phyloP scores from a whole-genome alignment of 169 alveolate genomes.

The Cystoisospora suis region DNA sequence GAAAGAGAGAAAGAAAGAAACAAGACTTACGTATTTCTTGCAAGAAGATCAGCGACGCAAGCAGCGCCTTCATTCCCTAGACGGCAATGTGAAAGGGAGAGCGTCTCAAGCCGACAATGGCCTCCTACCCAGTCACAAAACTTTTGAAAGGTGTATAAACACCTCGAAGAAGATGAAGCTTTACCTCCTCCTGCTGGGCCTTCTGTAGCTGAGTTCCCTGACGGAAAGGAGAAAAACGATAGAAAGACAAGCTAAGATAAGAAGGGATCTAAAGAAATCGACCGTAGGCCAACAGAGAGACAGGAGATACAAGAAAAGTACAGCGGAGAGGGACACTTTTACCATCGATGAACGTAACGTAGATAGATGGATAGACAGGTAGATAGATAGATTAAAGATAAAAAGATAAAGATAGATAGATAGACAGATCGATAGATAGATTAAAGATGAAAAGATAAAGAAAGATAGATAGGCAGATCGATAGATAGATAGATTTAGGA shows the following conservation, averaged over 20 bases:
- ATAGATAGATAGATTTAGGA: background rate
- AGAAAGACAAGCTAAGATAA: background rate
- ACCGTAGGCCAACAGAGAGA: background rate
- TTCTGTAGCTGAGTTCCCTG: background rate
- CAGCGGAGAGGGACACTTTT: background rate
- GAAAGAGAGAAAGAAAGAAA: background rate
- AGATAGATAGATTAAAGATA: background rate
- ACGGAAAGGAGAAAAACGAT: background rate
- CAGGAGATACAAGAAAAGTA: background rate
- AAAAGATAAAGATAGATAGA: background rate
- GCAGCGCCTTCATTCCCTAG: constrained; percentile 12
- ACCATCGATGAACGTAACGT: background rate
- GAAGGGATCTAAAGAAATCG: background rate
- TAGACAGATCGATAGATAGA: background rate
- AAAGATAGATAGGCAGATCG: background rate
- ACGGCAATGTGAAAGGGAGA: constrained; percentile 9
- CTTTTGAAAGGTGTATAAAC: constrained; percentile 22
- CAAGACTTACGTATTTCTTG: constrained; percentile 1
- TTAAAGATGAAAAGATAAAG: background rate
- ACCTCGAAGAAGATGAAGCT: constrained; percentile 2
- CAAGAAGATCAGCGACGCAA: background rate
- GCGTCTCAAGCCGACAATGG: background rate
- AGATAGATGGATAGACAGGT: too few relatives aligned
- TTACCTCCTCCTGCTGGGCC: background rate
- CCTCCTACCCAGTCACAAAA: constrained; percentile 23